phyloP scores from a whole-genome alignment of 805 yeast genomes.

The Candida awuae region DNA sequence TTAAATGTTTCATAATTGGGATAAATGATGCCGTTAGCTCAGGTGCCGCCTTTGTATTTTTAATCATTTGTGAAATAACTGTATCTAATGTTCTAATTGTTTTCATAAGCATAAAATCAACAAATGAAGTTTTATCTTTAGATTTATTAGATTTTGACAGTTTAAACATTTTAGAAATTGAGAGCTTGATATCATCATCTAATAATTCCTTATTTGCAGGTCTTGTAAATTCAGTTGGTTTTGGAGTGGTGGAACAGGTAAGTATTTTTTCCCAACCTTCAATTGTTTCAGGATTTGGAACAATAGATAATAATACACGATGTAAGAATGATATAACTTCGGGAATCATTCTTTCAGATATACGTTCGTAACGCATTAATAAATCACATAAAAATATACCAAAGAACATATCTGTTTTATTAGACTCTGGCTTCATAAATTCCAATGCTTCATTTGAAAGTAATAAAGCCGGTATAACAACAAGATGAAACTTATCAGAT shows the following conservation, averaged over 20 bases:
- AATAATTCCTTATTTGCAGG: constrained; percentile 13
- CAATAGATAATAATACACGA: constrained; percentile 37
- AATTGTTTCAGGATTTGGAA: constrained; percentile 30
- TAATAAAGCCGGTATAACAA: constrained; percentile 76
- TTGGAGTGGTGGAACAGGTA: constrained; percentile 15
- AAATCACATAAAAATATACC: constrained; percentile 64
- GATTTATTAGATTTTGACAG: constrained; percentile 6
- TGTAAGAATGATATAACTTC: constrained; percentile 60
- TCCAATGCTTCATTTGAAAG: constrained; percentile 65
- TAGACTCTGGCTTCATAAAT: constrained; percentile 26
- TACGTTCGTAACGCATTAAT: constrained; percentile 62
- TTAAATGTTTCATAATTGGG: constrained; percentile 33
- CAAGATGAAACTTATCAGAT: constrained; percentile 90
- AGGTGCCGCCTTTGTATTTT: constrained; percentile 50
- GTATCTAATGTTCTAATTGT: constrained; percentile 28
- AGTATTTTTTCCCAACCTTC: constrained; percentile 15
- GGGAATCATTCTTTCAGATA: constrained; percentile 76
- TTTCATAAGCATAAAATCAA: constrained; percentile 29
- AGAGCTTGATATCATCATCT: constrained; percentile 1
- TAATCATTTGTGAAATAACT: constrained; percentile 39
- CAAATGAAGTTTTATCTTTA: constrained; percentile 12
- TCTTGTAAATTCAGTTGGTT: constrained; percentile 17
- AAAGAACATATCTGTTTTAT: constrained; percentile 36
- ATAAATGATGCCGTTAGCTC: constrained; percentile 50
- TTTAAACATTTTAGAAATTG: constrained; percentile 6